A percentile compares a stretch with the other conserved stretches of the same genome.
Evolutionary conservation across 495 filamentous ascomycete species (phyloP).

Genomic region (Xylaria sp.): DNA sequence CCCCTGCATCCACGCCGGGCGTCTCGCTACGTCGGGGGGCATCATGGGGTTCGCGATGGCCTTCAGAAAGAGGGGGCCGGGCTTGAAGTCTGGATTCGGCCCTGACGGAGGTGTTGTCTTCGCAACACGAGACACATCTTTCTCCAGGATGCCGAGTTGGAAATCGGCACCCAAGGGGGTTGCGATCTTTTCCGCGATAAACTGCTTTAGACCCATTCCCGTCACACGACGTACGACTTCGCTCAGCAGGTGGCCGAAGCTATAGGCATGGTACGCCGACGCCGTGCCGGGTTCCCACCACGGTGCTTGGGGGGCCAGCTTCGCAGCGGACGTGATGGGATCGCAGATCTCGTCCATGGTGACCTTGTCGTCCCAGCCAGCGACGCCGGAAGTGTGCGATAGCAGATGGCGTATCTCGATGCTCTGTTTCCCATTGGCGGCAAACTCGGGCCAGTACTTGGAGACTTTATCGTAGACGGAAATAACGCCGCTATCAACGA

Average conservation of each 20-base stretch:
- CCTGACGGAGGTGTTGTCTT: slow-evolving; percentile 27
- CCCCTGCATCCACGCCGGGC: slow-evolving; percentile 22
- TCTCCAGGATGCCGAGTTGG: slow-evolving; percentile 44
- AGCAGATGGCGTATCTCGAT: slow-evolving; percentile 52
- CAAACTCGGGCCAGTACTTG: slow-evolving; percentile 58
- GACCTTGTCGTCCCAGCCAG: slow-evolving; percentile 45
- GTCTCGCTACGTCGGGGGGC: slow-evolving; percentile 13
- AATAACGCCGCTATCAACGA: slow-evolving; percentile 51
- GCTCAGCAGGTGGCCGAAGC: slow-evolving; percentile 50
- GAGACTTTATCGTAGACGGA: slow-evolving; percentile 47
- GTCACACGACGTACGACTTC: slow-evolving; percentile 49
- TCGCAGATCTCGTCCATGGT: slow-evolving; percentile 43
- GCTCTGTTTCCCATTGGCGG: slow-evolving; percentile 49
- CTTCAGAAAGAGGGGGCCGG: slow-evolving; percentile 20
- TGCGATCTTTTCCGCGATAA: slow-evolving; percentile 51
- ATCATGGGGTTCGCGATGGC: slow-evolving; percentile 19
- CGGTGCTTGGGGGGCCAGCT: slow-evolving; percentile 48
- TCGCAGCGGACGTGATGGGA: slow-evolving; percentile 35
- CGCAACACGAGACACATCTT: slow-evolving; percentile 43
- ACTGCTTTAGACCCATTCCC: slow-evolving; percentile 45
- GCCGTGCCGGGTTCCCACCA: slow-evolving; percentile 54
- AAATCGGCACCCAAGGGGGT: slow-evolving; percentile 51
- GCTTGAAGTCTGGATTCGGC: background rate
- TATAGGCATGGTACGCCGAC: slow-evolving; percentile 49
- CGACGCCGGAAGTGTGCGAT: slow-evolving; percentile 44